Evolutionary conservation across 179 eudicot species (phyloP).

Genomic region (Pouteria campechiana): DNA sequence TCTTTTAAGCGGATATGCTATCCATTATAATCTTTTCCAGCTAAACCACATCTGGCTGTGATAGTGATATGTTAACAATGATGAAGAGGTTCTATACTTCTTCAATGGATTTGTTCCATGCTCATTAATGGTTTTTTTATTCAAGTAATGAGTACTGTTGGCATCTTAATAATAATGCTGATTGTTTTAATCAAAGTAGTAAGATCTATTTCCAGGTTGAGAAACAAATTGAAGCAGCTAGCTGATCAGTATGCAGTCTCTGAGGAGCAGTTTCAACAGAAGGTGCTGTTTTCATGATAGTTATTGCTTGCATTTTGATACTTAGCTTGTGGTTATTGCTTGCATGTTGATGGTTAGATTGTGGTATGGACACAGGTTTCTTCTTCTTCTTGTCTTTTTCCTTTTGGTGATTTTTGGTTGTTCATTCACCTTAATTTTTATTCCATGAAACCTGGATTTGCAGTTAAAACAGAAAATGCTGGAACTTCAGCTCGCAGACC

Average conservation of each 20-base stretch:
- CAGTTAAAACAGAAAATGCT: conserved; percentile 91
- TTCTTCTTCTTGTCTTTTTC: background rate
- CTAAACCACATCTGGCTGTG: too few species aligned
- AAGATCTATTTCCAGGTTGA: conserved; percentile 64
- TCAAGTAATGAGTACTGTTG: too few species aligned
- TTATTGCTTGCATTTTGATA: background rate
- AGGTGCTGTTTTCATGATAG: conserved; percentile 29
- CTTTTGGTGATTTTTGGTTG: background rate
- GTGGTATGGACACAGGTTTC: conserved; percentile 3
- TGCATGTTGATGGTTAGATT: too few species aligned
- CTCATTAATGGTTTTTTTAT: too few species aligned
- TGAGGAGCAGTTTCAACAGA: conserved; percentile 70
- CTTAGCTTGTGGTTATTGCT: background rate
- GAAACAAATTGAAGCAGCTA: conserved; percentile 78
- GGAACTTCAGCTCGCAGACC: conserved; percentile 89
- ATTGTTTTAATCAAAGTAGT: too few species aligned
- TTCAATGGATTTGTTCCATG: too few species aligned
- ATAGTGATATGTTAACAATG: too few species aligned
- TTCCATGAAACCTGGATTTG: conserved; percentile 12
- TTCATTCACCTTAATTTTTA: background rate
- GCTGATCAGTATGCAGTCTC: conserved; percentile 75
- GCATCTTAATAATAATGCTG: too few species aligned
- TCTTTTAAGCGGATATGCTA: too few species aligned
- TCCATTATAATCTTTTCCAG: too few species aligned
- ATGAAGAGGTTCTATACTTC: too few species aligned